Evolutionary conservation across 257 asterid species (phyloP).

Genomic region (Solanum pinnatisectum): DNA sequence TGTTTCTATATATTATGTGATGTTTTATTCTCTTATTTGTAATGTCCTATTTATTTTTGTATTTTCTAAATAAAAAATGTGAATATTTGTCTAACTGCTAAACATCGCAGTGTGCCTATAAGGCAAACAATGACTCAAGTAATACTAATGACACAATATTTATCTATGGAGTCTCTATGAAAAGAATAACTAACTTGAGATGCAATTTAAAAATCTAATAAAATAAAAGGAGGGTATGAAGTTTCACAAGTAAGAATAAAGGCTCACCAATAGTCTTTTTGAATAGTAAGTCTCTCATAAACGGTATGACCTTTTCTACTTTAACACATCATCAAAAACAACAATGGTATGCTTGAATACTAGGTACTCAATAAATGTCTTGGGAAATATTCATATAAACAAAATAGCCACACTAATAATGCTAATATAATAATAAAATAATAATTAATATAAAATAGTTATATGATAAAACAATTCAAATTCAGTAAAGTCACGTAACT

Average conservation of each 20-base stretch:
- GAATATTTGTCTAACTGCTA: neutral
- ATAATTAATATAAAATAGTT: too few species aligned
- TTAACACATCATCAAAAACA: too few species aligned
- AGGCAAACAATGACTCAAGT: neutral
- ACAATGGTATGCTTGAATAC: too few species aligned
- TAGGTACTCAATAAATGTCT: too few species aligned
- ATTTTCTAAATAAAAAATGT: neutral
- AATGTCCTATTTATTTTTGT: neutral
- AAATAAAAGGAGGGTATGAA: neutral
- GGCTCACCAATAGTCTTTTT: neutral
- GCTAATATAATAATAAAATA: too few species aligned
- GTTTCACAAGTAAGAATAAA: neutral
- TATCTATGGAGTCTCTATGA: neutral
- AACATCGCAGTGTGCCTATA: neutral
- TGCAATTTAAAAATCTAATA: neutral
- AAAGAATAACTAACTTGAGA: neutral
- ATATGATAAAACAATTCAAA: too few species aligned
- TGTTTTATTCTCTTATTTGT: neutral
- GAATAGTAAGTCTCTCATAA: too few species aligned
- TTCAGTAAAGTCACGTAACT: too few species aligned
- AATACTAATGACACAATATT: neutral
- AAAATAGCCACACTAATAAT: too few species aligned
- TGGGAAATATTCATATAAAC: too few species aligned
- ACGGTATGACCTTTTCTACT: too few species aligned
- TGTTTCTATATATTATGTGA: neutral